Evolutionary conservation across 139 green algal genomes (phyloP), one percentile per base, ranked within the genome.

Genomic region (Asterochloris erici): DNA sequence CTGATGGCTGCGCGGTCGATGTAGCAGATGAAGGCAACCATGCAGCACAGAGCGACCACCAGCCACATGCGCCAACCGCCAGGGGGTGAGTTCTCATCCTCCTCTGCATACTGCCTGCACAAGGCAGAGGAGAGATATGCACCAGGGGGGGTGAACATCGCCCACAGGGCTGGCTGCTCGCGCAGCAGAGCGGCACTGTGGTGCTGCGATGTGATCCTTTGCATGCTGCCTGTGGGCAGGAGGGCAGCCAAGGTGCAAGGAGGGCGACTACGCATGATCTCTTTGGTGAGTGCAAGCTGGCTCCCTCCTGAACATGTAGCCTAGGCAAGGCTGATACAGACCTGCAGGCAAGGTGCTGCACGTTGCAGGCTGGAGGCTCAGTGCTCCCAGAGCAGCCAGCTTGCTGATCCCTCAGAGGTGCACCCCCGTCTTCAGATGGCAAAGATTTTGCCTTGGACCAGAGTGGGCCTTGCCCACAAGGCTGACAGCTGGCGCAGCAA

Each of bases 1-100:
- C 74, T 85, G 86, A 96, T 95, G 60, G 91, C 91, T 10, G 92
- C 94, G 9, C 92, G 84, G 16, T 84, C 80, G 27, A 79, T 38
- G 66, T 79, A 84, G 70, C 66, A 84, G 23, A 84, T 70, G 23
- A 79, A 73, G 26, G 80, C 71, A 47, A 79, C 80, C 29, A 76
- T 13, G 63, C 70, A 79, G 28, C 80, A 78, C 15, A 84, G 80
- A 23, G 79, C 61, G n/a, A 73, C 54, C 38, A 84, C 70, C 24
- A 79, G 11, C n/a, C 63, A 27, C 80, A 70, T 79, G 26, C 27
- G 63, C 78, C 78, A 74, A 24, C 66, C 66, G 27, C 60, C 54
- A 12, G 76, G 23, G 24, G 47, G 17, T 17, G 54, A 21, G 17
- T 19, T 28, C 54, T 70, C 76, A 69, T 28, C 76, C n/a, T 38